phyloP scores from a whole-genome alignment of 2,329 filamentous ascomycete genomes.

The Arthrocladium fulminans region DNA sequence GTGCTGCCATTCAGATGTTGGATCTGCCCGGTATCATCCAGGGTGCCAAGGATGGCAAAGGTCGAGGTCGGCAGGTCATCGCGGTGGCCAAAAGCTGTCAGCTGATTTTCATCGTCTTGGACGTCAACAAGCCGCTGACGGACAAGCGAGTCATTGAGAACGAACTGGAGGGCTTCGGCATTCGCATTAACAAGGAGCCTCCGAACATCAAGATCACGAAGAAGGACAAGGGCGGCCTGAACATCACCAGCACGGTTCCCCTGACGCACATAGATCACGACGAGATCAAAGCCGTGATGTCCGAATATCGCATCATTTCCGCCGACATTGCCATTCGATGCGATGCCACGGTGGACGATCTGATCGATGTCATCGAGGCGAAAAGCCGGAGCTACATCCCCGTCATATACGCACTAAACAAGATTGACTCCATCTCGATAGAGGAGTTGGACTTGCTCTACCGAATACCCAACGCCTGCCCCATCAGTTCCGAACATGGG shows the following conservation, averaged over 20 bases:
- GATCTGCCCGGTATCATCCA: constrained; percentile 98
- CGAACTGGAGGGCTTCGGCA: constrained; percentile 93
- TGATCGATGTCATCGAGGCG: constrained; percentile 92
- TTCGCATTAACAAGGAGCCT: constrained; percentile 92
- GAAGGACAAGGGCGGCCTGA: constrained; percentile 97
- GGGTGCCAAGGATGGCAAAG: constrained; percentile 95
- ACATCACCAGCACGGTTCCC: constrained; percentile 89
- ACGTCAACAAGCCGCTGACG: constrained; percentile 95
- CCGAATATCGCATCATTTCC: constrained; percentile 91
- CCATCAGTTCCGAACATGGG: constrained; percentile 92
- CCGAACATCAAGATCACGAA: constrained; percentile 99
- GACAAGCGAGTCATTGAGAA: constrained; percentile 94
- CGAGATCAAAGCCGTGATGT: constrained; percentile 97
- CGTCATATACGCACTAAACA: constrained; percentile 98
- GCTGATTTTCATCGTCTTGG: constrained; percentile 95
- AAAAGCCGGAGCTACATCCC: constrained; percentile 94
- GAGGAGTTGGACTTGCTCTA: constrained; percentile 95
- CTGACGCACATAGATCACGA: constrained; percentile 88
- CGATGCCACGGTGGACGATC: constrained; percentile 91
- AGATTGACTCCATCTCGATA: constrained; percentile 96
- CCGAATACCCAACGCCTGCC: constrained; percentile 91
- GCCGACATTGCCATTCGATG: constrained; percentile 97
- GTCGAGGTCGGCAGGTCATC: constrained; percentile 95
- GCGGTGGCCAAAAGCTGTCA: constrained; percentile 98
- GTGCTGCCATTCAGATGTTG: constrained; percentile 94